phyloP scores from a whole-genome alignment of 345 rosid genomes.

The Litchi chinensis region DNA sequence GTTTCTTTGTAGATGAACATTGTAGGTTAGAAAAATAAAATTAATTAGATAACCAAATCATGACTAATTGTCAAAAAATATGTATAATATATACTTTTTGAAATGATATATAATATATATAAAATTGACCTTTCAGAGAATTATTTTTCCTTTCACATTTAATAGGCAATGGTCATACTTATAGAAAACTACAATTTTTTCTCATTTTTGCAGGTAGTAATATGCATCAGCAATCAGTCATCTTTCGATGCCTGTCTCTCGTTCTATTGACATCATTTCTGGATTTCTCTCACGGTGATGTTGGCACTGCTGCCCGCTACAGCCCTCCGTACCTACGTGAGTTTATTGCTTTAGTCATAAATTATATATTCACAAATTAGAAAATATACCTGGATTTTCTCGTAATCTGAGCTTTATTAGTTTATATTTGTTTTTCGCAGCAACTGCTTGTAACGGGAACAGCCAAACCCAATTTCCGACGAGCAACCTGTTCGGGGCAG shows the following conservation, averaged over 20 bases:
- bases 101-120: too few relatives aligned
- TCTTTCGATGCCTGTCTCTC: background rate
- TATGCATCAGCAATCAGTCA: background rate
- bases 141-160: too few relatives aligned
- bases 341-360: too few relatives aligned
- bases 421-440: constrained; percentile 24
- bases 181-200: background rate
- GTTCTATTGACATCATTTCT: background rate
- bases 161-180: background rate
- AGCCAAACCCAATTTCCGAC: constrained; percentile 48
- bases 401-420: background rate
- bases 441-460: constrained; percentile 57
- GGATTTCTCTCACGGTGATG: constrained; percentile 28
- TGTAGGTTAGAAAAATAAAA: too few relatives aligned
- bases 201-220: background rate
- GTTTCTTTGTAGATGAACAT: too few relatives aligned
- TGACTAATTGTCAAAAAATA: too few relatives aligned
- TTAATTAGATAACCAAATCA: too few relatives aligned
- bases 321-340: constrained; percentile 50
- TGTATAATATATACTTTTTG: too few relatives aligned
- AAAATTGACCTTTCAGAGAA: too few relatives aligned
- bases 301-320: constrained; percentile 50
- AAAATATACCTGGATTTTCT: background rate
- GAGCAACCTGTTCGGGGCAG: constrained; percentile 54
- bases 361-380: too few relatives aligned